These are phyloP conservation scores for Ustilago nuda DNA, from an alignment of 1,284 basidiomycete genomes.

Conservation along the genomic window DNA sequence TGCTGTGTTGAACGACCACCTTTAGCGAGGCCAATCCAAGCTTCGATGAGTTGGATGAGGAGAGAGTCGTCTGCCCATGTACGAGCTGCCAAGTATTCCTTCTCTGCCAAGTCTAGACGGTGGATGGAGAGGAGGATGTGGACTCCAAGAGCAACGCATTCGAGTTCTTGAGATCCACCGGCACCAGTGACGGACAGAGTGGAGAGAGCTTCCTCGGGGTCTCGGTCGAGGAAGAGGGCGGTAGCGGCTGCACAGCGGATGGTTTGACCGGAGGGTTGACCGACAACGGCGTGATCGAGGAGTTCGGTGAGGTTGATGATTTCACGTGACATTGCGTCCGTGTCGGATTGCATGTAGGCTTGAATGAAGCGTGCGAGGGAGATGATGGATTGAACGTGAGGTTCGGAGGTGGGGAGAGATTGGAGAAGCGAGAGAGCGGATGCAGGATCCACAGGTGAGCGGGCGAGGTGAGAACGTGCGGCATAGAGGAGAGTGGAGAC, in stretches of 20 bases:
- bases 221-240: slow-evolving; percentile 58
- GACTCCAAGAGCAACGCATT: slow-evolving; percentile 65
- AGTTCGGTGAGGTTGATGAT: slow-evolving; percentile 60
- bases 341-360: slow-evolving; percentile 37
- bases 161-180: slow-evolving; percentile 54
- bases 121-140: slow-evolving; percentile 67
- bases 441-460: slow-evolving; percentile 45
- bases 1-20: slow-evolving; percentile 66
- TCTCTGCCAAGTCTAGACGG: slow-evolving; percentile 63
- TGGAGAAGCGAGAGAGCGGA: slow-evolving; percentile 55
- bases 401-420: slow-evolving; percentile 28
- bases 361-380: slow-evolving; percentile 58
- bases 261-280: slow-evolving; percentile 40
- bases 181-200: slow-evolving; percentile 54
- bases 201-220: slow-evolving; percentile 61
- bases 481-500: slow-evolving; percentile 60
- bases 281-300: slow-evolving; percentile 62
- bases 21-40: slow-evolving; percentile 63
- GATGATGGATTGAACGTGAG: slow-evolving; percentile 52
- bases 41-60: slow-evolving; percentile 67
- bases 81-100: slow-evolving; percentile 63
- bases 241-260: slow-evolving; percentile 59
- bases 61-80: slow-evolving; percentile 66
- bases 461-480: slow-evolving; percentile 62
- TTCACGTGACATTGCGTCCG: slow-evolving; percentile 37